A percentile compares a stretch with the other conserved stretches of the same genome.
phyloP scores from a whole-genome alignment of 2,329 filamentous ascomycete species.

The Coccinonectria pachysandricola region DNA sequence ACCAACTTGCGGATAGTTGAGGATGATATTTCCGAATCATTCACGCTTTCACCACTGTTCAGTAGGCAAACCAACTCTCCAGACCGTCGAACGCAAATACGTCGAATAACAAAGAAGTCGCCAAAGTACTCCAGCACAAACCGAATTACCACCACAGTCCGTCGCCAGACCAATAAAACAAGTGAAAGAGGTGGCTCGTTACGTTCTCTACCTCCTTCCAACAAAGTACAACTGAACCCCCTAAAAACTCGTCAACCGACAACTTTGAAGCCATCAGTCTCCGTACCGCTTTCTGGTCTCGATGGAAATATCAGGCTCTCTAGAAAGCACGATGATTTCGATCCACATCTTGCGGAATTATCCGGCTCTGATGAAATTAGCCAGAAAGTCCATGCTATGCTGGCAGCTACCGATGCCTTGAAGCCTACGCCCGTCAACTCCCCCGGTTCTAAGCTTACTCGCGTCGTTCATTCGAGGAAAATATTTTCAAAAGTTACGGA shows the following conservation, averaged over 20 bases:
- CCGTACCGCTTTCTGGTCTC: conserved; percentile 5
- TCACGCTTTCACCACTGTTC: conserved; percentile 6
- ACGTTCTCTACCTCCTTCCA: conserved; percentile 7
- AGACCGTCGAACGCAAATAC: conserved; percentile 2
- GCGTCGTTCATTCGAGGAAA: conserved; percentile 20
- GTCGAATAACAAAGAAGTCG: conserved; percentile 7
- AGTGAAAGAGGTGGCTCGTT: conserved; percentile 7
- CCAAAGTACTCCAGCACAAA: conserved; percentile 3
- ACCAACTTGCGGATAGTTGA: conserved; percentile 1
- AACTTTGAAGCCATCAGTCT: conserved; percentile 3
- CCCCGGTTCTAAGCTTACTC: conserved; percentile 15
- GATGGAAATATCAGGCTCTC: conserved; percentile 8
- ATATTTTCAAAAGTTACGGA: conserved; percentile 25
- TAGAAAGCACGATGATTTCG: conserved; percentile 1
- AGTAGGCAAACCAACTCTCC: conserved; percentile 1
- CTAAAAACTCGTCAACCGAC: conserved; percentile 11
- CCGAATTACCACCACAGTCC: conserved; percentile 7
- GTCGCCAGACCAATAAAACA: conserved; percentile 5
- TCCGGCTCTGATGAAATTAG: conserved; percentile 18
- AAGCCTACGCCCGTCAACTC: conserved; percentile 18
- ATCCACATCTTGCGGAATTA: conserved; percentile 1
- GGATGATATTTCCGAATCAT: conserved; percentile 5
- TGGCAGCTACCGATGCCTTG: conserved; percentile 25
- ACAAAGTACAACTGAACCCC: conserved; percentile 9
- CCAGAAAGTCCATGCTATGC: conserved; percentile 26